Evolutionary conservation across 345 rosid genomes (phyloP).

Genomic region (Pistacia atlantica): DNA sequence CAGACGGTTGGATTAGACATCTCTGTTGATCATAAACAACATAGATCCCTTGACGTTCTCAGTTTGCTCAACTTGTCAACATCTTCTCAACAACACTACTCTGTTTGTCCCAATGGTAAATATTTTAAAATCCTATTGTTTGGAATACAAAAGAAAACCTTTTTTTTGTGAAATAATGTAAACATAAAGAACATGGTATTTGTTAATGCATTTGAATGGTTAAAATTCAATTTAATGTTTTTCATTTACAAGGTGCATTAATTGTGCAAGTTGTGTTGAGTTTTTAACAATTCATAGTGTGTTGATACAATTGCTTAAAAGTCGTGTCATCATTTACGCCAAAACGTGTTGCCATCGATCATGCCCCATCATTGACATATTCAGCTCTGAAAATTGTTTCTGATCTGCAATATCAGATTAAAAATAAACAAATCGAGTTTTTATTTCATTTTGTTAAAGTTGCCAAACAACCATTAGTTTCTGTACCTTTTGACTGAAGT

Average conservation of each 20-base stretch:
- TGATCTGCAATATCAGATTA: too few relatives aligned
- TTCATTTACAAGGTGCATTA: too few relatives aligned
- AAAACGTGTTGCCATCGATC: too few relatives aligned
- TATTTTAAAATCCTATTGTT: background rate
- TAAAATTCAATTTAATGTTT: too few relatives aligned
- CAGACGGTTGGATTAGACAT: conserved; percentile 37
- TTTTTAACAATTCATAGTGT: too few relatives aligned
- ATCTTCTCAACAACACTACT: conserved; percentile 35
- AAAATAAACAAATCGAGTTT: too few relatives aligned
- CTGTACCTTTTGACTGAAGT: background rate
- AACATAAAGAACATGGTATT: background rate
- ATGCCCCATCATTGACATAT: too few relatives aligned
- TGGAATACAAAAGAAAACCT: background rate
- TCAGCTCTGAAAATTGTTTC: too few relatives aligned
- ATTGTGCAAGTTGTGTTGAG: background rate
- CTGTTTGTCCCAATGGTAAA: conserved; percentile 40
- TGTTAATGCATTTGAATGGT: too few relatives aligned
- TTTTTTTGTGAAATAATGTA: background rate
- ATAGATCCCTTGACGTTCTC: conserved; percentile 75
- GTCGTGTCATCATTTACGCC: too few relatives aligned
- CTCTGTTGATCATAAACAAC: conserved; percentile 40
- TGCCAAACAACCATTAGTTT: background rate
- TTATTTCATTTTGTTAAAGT: too few relatives aligned
- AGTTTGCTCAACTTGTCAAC: conserved; percentile 55
- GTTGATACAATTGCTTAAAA: too few relatives aligned